Conservation (phyloP, 78 protist genomes). For the Monosiga brevicollis region DNA sequence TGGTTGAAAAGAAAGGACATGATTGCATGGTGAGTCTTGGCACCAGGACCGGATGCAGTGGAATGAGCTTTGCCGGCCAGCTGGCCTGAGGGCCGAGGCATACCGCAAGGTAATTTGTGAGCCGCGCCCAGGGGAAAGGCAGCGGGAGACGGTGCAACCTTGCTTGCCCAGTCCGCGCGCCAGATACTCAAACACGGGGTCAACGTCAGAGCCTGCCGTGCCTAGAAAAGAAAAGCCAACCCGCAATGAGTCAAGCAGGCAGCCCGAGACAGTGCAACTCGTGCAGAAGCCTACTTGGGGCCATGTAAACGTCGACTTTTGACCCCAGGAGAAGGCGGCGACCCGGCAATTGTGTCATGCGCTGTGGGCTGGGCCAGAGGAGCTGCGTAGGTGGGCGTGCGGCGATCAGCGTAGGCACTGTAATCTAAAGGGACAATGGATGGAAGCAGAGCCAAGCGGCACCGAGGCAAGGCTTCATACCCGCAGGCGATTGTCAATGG, state of each 20-base stretch:
- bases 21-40: not conserved
- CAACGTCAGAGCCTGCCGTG: not conserved
- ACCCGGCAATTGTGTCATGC: not conserved
- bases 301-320: not conserved
- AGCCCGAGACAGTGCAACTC: not conserved
- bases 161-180: too few species aligned
- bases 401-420: not conserved
- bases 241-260: not conserved
- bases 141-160: too few species aligned
- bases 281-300: not conserved
- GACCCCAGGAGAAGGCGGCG: not conserved
- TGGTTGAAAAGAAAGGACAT: not conserved
- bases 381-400: not conserved
- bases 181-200: too few species aligned
- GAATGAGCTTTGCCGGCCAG: not conserved
- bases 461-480: not conserved
- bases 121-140: too few species aligned
- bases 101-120: not conserved
- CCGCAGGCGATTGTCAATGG: not conserved
- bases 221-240: not conserved
- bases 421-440: too few species aligned
- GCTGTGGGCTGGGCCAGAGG: not conserved
- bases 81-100: not conserved
- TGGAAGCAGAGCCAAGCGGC: not conserved
- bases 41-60: not conserved